phyloP scores from a whole-genome alignment of 2,329 filamentous ascomycete species.

The Purpureocillium takamizusanense region DNA sequence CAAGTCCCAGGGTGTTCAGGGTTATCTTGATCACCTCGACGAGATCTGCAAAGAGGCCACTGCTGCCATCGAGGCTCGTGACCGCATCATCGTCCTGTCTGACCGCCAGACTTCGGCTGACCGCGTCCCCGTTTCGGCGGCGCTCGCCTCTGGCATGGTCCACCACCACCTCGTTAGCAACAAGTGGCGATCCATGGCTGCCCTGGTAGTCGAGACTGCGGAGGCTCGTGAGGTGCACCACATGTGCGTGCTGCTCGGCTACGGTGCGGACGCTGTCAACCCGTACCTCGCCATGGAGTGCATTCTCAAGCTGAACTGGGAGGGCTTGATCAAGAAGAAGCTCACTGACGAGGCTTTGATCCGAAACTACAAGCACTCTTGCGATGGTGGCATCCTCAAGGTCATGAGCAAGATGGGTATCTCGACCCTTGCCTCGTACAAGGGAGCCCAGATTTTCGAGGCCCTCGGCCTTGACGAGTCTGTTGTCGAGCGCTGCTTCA shows the following conservation, averaged over 20 bases:
- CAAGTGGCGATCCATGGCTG: constrained; percentile 86
- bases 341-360: constrained; percentile 74
- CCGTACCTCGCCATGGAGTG: constrained; percentile 95
- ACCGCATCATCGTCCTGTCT: constrained; percentile 82
- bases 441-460: constrained; percentile 96
- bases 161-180: constrained; percentile 93
- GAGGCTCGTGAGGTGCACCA: constrained; percentile 97
- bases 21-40: constrained; percentile 82
- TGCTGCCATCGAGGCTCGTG: constrained; percentile 70
- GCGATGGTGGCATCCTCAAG: constrained; percentile 91
- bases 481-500: constrained; percentile 91
- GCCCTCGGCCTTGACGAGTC: constrained; percentile 86
- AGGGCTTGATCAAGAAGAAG: constrained; percentile 87
- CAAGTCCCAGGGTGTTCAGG: constrained; percentile 71
- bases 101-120: constrained; percentile 78
- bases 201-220: constrained; percentile 81
- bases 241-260: constrained; percentile 96
- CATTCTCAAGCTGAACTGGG: constrained; percentile 91
- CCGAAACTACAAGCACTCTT: constrained; percentile 93
- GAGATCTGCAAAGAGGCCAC: constrained; percentile 79
- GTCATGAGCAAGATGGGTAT: constrained; percentile 99
- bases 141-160: constrained; percentile 84
- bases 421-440: constrained; percentile 90
- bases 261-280: constrained; percentile 89
- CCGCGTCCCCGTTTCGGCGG: constrained; percentile 75